These are phyloP conservation scores for Cladosporium sp. DNA, from an alignment of 2,329 filamentous ascomycete genomes.

Conservation along the genomic window DNA sequence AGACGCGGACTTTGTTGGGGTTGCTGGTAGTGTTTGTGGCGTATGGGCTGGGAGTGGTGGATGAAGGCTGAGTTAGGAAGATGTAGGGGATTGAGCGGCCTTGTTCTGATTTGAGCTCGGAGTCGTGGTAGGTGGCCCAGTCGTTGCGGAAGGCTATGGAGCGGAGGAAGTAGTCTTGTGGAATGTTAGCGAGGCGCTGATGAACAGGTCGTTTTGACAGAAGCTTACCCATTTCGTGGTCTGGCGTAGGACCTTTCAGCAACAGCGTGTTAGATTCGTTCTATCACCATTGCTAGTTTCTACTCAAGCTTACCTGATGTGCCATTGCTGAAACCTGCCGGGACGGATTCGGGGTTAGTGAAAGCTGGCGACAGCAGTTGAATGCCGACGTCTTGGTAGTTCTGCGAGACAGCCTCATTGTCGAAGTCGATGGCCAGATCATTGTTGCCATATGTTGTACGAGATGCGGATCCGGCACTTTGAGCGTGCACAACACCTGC, in stretches of 20 bases:
- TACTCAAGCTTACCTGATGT: slow-evolving; percentile 10
- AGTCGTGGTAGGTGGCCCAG: slow-evolving; percentile 16
- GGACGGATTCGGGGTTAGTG: slow-evolving; percentile 17
- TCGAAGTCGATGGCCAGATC: slow-evolving; percentile 1
- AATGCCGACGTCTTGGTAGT: slow-evolving; percentile 25
- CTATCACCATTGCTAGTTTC: too few relatives aligned
- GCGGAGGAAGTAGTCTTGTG: slow-evolving; percentile 17
- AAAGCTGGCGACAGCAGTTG: slow-evolving; percentile 22
- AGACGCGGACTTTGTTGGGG: slow-evolving; percentile 31
- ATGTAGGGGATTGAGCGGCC: slow-evolving; percentile 18
- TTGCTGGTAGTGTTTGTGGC: slow-evolving; percentile 2
- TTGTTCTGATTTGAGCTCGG: slow-evolving; percentile 19
- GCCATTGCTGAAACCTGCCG: slow-evolving; percentile 17
- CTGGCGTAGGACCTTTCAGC: slow-evolving; percentile 16
- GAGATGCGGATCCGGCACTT: neutral
- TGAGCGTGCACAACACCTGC: neutral
- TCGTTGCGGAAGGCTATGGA: slow-evolving; percentile 17
- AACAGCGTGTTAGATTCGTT: too few relatives aligned
- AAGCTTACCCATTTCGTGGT: slow-evolving; percentile 15
- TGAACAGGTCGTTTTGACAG: too few relatives aligned
- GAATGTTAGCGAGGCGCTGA: slow-evolving; percentile 17
- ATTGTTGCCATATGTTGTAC: slow-evolving; percentile 8
- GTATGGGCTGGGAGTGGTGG: slow-evolving; percentile 15
- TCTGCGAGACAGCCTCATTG: slow-evolving; percentile 24
- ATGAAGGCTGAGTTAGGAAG: slow-evolving; percentile 5